Base-by-base conservation (phyloP, 1,139 yeast species). In the Yamadazyma aaseri region DNA sequence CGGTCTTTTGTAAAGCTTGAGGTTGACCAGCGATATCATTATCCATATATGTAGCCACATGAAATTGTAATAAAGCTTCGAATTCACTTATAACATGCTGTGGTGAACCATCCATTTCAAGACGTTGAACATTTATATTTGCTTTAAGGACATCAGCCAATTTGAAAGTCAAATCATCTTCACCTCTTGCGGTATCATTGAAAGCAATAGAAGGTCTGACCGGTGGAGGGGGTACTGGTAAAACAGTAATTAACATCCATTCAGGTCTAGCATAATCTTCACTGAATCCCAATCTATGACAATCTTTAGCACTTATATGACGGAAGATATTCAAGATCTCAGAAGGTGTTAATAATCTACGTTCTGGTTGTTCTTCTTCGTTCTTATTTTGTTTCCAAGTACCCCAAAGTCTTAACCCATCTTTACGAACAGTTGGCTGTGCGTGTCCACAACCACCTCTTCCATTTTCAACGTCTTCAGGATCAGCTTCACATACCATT, bases 1-100 rank as follows among this genome's bases (percentile, higher is more conserved):
- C 99, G 33, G 97, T 87, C 63, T 94, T 94, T 59, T 94, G 99
- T 45, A 92, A 76, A 26, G 99, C 98, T 62, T 92, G 98, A 0
- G 98, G 99, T 65, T 92, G 98, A 44, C 99, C 98, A n/a, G 98
- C 98, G 64, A 92, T 92, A 67, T 92, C 98, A 58, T 92, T 92
- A 65, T 92, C 98, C 99, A 92, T 92, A 60, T 92, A 92, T 1
- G 99, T 92, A n/a, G 99, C 98, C 32, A 94, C 97, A 55, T 92
- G 98, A 62, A 89, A 94, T 57, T 94, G 99, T 41, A 94, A 72
- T 50, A 94, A 76, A 28, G 96, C 86, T 59, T 94, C 98, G 55
- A 94, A 92, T 63, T 94, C 99, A 58, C 87, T 86, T 48, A 92
- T 84, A 33, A 94, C 97, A 60, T 94, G 98, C 51, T 94, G 97